phyloP scores from a whole-genome alignment of 148 eudicot species.

The Amaranthus palmeri region DNA sequence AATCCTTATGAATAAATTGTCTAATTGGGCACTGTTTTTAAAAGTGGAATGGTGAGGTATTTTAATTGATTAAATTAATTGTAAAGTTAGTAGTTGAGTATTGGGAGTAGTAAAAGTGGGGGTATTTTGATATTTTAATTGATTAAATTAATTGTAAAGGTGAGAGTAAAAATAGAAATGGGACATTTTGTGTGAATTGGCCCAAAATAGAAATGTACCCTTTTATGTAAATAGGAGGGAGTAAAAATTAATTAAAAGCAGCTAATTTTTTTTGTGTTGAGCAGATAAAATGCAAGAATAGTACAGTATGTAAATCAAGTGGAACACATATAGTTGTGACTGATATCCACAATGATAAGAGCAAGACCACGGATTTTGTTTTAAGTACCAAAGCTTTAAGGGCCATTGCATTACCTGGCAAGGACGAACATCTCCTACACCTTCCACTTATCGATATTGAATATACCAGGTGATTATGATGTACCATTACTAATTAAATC shows the following conservation, averaged over 20 bases:
- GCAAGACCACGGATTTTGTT: conserved; percentile 53
- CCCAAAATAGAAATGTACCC: no score
- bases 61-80: no score
- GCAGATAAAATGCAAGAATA: conserved; percentile 64
- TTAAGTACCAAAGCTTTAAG: conserved; percentile 59
- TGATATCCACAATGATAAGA: conserved; percentile 37
- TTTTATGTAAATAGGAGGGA: no score
- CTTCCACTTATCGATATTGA: conserved; percentile 32
- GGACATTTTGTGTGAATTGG: not conserved
- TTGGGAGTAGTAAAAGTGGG: no score
- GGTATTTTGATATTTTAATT: no score
- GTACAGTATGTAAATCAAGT: conserved; percentile 33
- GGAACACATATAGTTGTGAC: conserved; percentile 54
- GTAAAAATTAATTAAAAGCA: no score
- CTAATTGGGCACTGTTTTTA: no score
- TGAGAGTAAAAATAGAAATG: not conserved
- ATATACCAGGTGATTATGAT: conserved; percentile 13
- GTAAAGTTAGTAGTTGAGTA: no score
- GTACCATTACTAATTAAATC: no score
- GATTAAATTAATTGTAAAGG: no score
- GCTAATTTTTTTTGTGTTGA: not conserved
- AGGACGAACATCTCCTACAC: conserved; percentile 36
- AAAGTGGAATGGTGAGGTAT: no score
- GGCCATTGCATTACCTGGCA: conserved; percentile 67
- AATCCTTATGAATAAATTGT: no score